Base-by-base conservation (phyloP, 2,329 filamentous ascomycete genomes). In the Aspergillus uvarum region DNA sequence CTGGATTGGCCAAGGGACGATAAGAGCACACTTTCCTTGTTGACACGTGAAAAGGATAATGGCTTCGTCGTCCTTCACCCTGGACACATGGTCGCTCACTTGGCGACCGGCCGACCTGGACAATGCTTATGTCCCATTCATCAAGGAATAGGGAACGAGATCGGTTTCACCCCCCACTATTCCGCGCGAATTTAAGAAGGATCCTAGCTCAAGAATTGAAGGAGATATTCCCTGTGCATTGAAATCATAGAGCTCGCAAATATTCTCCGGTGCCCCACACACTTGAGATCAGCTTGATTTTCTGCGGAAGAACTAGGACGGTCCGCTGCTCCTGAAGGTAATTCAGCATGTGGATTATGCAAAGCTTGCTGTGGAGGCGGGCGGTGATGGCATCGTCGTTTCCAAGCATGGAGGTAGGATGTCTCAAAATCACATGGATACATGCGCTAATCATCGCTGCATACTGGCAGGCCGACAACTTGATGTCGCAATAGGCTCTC, bases 1-100 rank as follows among this genome's bases (percentile, higher is more conserved):
- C 81, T 92, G 0, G 92, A 92, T 76, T 91, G 88, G 87, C 89
- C 89, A 0, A 76, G 81, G 21, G 83, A 85, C 57, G 82, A 91
- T 55, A 83, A 87, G 3, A 78, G 91, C 57, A 91, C 89, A 0
- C 76, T 82, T 0, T 89, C 85, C 1, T 76, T 92, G 16, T 79
- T 92, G 4, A 70, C 74, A 1, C 81, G 88, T 0, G 89, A 88
- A 0, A 85, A 85, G 68, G 78, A 75, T 0, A 82, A 79, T 32
- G 89, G 88, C 1, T 92, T 82, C 74, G 81, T 80, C 35, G 87
- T 86, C 0, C 79, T 92, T 92, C 0, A 92, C 90, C 0, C 79
- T 91, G 0, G 89, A 92, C 72, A 91, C 88, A 0, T 90, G 85
- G 74, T 82, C 82, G 12, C 79, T 92, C 38, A 83, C 83, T 0